phyloP scores from a whole-genome alignment of 2,329 filamentous ascomycete species.

The Shiraia bambusicola region DNA sequence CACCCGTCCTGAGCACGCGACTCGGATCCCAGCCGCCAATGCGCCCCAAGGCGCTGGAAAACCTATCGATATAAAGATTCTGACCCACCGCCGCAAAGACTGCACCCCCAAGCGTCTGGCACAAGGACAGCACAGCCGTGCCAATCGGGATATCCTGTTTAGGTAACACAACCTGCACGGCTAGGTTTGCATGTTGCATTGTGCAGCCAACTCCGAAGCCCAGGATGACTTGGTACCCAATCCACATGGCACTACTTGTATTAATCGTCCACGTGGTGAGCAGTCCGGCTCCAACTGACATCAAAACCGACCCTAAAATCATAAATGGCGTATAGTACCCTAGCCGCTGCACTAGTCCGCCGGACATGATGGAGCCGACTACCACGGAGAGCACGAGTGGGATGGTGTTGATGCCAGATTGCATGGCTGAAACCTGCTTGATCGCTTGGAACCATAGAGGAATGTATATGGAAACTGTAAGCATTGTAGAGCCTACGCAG shows the following conservation, averaged over 20 bases:
- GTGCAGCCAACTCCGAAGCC: constrained; percentile 46
- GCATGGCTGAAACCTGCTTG: constrained; percentile 45
- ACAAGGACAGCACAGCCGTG: constrained; percentile 49
- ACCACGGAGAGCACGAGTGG: constrained; percentile 50
- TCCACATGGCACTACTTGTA: constrained; percentile 37
- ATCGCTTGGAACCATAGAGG: constrained; percentile 52
- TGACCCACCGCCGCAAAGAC: constrained; percentile 51
- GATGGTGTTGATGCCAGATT: constrained; percentile 49
- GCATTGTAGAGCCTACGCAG: constrained; percentile 42
- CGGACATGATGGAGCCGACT: constrained; percentile 44
- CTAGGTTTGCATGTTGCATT: constrained; percentile 50
- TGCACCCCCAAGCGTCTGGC: constrained; percentile 49
- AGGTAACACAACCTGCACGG: constrained; percentile 46
- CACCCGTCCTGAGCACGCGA: constrained; percentile 48
- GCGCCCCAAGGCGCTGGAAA: constrained; percentile 38
- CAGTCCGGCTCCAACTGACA: constrained; percentile 49
- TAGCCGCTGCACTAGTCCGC: constrained; percentile 42
- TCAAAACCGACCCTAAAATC: constrained; percentile 43
- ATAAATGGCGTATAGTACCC: constrained; percentile 54
- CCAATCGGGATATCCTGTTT: constrained; percentile 47
- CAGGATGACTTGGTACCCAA: constrained; percentile 32
- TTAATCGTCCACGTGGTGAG: constrained; percentile 44
- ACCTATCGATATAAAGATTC: constrained; percentile 49
- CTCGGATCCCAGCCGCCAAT: constrained; percentile 44
- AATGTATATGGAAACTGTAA: constrained; percentile 45